Base-by-base conservation (phyloP, 257 asterid genomes). In the Capsicum pubescens region DNA sequence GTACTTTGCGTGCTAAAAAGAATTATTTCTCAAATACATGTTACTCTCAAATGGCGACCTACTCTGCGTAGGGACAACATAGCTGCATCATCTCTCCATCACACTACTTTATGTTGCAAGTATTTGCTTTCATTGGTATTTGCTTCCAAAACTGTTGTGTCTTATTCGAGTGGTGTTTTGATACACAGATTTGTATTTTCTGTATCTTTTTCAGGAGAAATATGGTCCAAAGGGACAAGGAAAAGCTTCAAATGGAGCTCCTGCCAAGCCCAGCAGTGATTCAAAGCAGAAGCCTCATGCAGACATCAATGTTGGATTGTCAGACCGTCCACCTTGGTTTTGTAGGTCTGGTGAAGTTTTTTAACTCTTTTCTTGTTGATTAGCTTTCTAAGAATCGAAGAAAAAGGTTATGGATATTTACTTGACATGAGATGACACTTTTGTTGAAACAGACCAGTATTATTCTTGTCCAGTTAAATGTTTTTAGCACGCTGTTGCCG, bases 201-300 rank as follows among this genome's bases (percentile, higher is more conserved):
- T 44, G 16, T 44, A 19, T 46, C n/a, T 77, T 32, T 83, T 87
- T 85, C 92, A 97, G 99, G 98, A 95, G 84, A 97, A 97, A 84
- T 95, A 97, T 90, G 98, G 98, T 50, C 98, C 99, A 26, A 93
- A 95, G 89, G 99, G 97, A 77, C 95, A 88, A 84, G 95, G 80
- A 39, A 93, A 95, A 48, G 87, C 92, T 63, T 56, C 85, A 14
- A 91, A 85, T 86, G 97, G 93, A 81, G 48, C 81, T 48, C 90
- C 91, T 84, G 83, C 89, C 10, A 97, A 91, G 86, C 81, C 93
- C 67, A 91, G 86, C 81, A 87, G 50, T 74, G 93, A 88, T 11
- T 63, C 92, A 35, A 94, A 90, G 90, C 97, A 83, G 79, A 94
- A 84, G 88, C 97, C 97, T 44, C 97, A 97, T 81, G 91, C 93